Conservation (phyloP, 306 rosid genomes). For the Vigna radiata region DNA sequence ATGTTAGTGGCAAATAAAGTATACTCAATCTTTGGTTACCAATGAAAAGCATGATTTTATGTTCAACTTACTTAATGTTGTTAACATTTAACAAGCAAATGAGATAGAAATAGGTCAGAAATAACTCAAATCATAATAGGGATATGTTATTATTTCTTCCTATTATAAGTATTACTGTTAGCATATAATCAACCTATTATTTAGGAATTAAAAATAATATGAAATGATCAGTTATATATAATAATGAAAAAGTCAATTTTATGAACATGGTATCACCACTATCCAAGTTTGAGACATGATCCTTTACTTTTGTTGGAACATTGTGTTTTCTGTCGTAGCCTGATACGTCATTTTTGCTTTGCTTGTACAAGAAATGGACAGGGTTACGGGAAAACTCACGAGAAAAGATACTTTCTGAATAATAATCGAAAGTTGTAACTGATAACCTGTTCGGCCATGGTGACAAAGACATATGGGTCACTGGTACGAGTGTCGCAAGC, state of each 20-base stretch:
- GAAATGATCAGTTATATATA: too few species aligned
- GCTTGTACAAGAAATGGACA: not conserved
- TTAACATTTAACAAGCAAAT: not conserved
- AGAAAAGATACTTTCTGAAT: not conserved
- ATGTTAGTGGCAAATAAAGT: not conserved
- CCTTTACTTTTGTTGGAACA: too few species aligned
- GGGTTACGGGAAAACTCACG: not conserved
- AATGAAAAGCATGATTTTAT: not conserved
- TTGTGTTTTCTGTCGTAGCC: too few species aligned
- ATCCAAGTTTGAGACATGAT: too few species aligned
- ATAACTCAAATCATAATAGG: too few species aligned
- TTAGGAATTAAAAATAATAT: too few species aligned
- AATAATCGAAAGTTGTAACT: not conserved
- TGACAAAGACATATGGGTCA: slow-evolving; percentile 76
- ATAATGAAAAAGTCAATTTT: too few species aligned
- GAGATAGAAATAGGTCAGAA: not conserved
- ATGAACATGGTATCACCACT: too few species aligned
- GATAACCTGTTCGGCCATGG: slow-evolving; percentile 62
- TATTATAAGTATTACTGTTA: too few species aligned
- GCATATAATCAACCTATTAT: too few species aligned
- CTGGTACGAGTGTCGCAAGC: slow-evolving; percentile 66
- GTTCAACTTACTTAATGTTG: not conserved
- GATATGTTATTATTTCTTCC: too few species aligned
- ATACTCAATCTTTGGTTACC: not conserved
- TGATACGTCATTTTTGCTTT: too few species aligned